Evolutionary conservation across 768 basidiomycete species (phyloP).

Genomic region (Phallus indusiatus): DNA sequence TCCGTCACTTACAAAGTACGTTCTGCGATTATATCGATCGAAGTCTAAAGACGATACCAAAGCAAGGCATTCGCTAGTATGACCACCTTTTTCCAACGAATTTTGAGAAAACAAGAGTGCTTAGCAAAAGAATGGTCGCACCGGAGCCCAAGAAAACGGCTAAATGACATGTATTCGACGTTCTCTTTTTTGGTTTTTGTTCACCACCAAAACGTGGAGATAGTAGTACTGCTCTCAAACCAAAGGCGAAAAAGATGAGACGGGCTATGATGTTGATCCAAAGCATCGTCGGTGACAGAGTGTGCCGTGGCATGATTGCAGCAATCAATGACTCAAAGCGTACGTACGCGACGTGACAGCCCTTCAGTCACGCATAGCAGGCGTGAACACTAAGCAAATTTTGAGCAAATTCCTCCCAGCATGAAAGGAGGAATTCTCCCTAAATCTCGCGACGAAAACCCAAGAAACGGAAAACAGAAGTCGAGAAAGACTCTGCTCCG

Average conservation of each 20-base stretch:
- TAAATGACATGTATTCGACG: conserved; percentile 34
- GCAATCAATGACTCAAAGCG: no score
- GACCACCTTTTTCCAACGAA: conserved; percentile 62
- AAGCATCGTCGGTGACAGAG: neutral
- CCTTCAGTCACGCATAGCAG: no score
- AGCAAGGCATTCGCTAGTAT: conserved; percentile 79
- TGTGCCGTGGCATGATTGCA: no score
- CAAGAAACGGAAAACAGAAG: neutral
- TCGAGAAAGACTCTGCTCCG: neutral
- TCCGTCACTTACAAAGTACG: conserved; percentile 74
- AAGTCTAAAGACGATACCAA: conserved; percentile 69
- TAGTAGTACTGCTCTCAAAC: neutral
- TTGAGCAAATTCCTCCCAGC: no score
- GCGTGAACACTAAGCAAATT: no score
- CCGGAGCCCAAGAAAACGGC: conserved; percentile 94
- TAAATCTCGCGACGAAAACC: neutral
- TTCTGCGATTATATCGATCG: conserved; percentile 61
- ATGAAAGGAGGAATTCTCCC: no score
- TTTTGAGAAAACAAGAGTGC: neutral
- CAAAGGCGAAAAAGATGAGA: neutral
- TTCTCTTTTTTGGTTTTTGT: neutral
- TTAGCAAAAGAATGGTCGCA: conserved; percentile 23
- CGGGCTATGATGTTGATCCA: neutral
- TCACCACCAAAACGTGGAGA: neutral
- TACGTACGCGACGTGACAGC: no score